These are phyloP conservation scores for Monosporozyma unispora DNA, from an alignment of 805 yeast genomes.

Conservation along the genomic window DNA sequence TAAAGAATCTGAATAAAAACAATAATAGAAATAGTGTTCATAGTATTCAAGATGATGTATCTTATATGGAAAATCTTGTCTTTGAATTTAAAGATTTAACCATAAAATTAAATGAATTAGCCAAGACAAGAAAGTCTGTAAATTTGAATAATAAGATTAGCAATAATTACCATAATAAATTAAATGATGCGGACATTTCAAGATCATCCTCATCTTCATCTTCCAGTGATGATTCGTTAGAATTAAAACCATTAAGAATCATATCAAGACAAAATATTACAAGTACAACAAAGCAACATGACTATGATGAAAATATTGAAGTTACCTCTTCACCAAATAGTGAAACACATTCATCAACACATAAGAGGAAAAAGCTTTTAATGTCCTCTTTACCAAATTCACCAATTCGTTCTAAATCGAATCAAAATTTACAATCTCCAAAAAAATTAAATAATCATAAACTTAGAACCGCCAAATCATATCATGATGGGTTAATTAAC, in stretches of 20 bases:
- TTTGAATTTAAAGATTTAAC: conserved; percentile 23
- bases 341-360: not conserved
- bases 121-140: conserved; percentile 5
- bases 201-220: conserved; percentile 6
- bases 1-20: no score
- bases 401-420: conserved; percentile 6
- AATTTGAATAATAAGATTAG: not conserved
- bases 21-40: not conserved
- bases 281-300: not conserved
- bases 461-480: conserved; percentile 21
- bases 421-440: not conserved
- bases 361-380: not conserved
- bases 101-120: conserved; percentile 18
- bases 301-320: not conserved
- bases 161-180: no score
- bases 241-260: conserved; percentile 23
- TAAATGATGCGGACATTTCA: not conserved
- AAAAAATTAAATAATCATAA: not conserved
- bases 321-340: not conserved
- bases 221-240: conserved; percentile 12
- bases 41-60: conserved; percentile 5
- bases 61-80: conserved; percentile 18
- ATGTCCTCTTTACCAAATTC: conserved; percentile 13
- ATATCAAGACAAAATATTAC: conserved; percentile 11
- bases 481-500: conserved; percentile 16